Evolutionary conservation across 257 asterid genomes (phyloP).

Genomic region (Plantago elongata): DNA sequence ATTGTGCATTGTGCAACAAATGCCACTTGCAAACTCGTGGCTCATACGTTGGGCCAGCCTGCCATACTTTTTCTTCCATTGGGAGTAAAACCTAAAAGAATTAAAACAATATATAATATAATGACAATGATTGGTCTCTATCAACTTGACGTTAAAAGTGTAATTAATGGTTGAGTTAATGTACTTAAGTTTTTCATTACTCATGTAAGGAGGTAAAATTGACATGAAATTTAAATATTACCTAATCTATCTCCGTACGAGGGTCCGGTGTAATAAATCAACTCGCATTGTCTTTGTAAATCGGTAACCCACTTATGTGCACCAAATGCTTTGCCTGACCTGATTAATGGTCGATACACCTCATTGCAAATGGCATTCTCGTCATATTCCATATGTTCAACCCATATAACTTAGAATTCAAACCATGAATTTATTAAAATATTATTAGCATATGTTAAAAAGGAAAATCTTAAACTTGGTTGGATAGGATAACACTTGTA

Average conservation of each 20-base stretch:
- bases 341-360: conserved; percentile 56
- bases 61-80: conserved; percentile 85
- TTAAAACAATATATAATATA: neutral
- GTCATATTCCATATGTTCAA: conserved; percentile 89
- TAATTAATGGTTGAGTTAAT: neutral
- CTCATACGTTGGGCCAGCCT: conserved; percentile 96
- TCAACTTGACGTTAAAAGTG: too few relatives aligned
- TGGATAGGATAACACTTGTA: conserved; percentile 20
- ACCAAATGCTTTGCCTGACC: conserved; percentile 86
- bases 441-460: neutral
- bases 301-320: conserved; percentile 84
- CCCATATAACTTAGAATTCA: conserved; percentile 71
- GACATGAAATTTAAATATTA: conserved; percentile 12
- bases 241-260: too few relatives aligned
- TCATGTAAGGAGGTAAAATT: too few relatives aligned
- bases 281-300: conserved; percentile 83
- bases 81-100: conserved; percentile 50
- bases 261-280: conserved; percentile 83
- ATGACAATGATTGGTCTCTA: too few relatives aligned
- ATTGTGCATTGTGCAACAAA: conserved; percentile 76
- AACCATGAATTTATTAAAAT: neutral
- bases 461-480: neutral
- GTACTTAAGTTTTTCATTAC: too few relatives aligned
- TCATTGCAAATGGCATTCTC: conserved; percentile 54
- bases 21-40: conserved; percentile 82